Conservation (phyloP, 768 basidiomycete genomes). For the Tubosaeta sp. region DNA sequence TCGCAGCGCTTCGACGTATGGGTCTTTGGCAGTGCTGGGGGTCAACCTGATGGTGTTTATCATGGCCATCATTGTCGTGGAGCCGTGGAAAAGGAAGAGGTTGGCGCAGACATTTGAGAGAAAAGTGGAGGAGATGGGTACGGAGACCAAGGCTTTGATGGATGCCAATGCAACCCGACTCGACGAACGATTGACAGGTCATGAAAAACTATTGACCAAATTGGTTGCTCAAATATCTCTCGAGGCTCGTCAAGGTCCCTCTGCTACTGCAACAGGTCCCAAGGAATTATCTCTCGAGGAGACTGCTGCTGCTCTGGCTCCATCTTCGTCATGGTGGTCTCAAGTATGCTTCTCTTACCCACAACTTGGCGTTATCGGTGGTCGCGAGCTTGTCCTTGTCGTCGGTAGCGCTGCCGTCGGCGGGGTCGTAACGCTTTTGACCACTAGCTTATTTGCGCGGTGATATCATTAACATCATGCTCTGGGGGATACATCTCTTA, state of each 20-base stretch:
- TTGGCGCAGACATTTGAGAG: constrained; percentile 87
- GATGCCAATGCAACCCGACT: constrained; percentile 48
- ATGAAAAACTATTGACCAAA: constrained; percentile 35
- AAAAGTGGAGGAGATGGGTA: constrained; percentile 61
- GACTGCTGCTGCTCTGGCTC: neutral
- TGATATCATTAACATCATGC: constrained; percentile 10
- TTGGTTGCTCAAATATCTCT: constrained; percentile 20
- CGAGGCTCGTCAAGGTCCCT: constrained; percentile 11
- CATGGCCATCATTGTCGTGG: constrained; percentile 83
- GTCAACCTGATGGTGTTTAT: constrained; percentile 91
- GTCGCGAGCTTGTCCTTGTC: constrained; percentile 25
- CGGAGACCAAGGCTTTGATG: constrained; percentile 38
- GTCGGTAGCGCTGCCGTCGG: constrained; percentile 28
- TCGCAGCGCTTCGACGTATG: constrained; percentile 91
- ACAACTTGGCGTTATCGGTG: constrained; percentile 5
- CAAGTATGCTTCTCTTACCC: constrained; percentile 8
- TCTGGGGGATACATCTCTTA: neutral
- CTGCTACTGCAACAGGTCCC: constrained; percentile 1
- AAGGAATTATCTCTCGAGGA: constrained; percentile 4
- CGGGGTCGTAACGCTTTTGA: constrained; percentile 23
- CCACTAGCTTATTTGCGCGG: constrained; percentile 14
- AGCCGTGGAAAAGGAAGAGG: constrained; percentile 91
- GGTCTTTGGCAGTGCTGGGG: constrained; percentile 77
- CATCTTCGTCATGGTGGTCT: constrained; percentile 8
- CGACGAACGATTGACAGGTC: constrained; percentile 44